Evolutionary conservation across 768 basidiomycete genomes (phyloP), one percentile per base, ranked within the genome.

Genomic region (Mycena sanguinolenta): DNA sequence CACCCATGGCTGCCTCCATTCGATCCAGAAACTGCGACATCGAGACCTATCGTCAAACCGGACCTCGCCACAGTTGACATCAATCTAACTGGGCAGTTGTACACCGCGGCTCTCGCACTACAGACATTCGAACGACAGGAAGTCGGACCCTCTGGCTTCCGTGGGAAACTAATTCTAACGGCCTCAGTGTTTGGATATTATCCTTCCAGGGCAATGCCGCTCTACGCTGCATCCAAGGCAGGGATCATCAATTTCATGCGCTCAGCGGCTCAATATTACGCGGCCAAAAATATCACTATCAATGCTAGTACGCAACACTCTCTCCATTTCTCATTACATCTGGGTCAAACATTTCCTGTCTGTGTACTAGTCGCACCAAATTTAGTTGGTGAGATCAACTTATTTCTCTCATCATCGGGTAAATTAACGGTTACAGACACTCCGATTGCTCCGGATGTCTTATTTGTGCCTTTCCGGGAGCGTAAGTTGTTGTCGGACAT

Each of bases 101-200:
- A 75, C 65, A 75, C 74, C 25, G 74, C 74, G 2, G 58, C 74
- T 49, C 67, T 75, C 17, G 74, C 74, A 5, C 53, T 75, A 17
- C 74, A 75, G 44, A 71, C 70, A 13, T 73, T 75, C 38, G 74
- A 75, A 62, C 67, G 74, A 17, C 74, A 75, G 52, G 67, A 68
- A 7, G 72, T 71, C 53, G 65, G 66, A 6, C 60, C 65, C 36
- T 59, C 61, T 12, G 74, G 74, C 2, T 75, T 75, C 58, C 63
- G 67, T 16, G 74, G 74, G 12, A 75, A 73, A 30, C 53, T 75
- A 27, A 69, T 75, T 19, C 39, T 75, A 34, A 75, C 74, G 1
- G 64, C 74, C 2, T 73, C 72, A n/a, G 72, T 73, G n/a, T 75
- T 73, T 36, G 74, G 57, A 1, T 72, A 65, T 53, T 73, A 63